A percentile compares a stretch with the other conserved stretches of the same genome.
Conservation (phyloP, 1,284 basidiomycete species). For the Microbotryomycetes sp. region DNA sequence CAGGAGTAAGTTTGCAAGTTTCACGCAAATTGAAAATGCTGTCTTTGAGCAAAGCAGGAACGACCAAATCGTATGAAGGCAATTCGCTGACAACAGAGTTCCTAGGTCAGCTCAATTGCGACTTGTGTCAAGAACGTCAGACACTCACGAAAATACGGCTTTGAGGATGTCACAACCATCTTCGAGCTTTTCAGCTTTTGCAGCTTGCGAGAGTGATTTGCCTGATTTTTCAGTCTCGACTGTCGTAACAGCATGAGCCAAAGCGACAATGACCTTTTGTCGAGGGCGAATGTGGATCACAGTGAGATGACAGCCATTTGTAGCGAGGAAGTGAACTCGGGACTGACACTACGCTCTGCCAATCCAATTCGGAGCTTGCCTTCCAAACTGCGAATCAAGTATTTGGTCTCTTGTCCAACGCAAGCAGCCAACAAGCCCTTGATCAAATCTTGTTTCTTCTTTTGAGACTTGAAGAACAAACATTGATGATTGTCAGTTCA, state of each 20-base stretch:
- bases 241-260: constrained; percentile 77
- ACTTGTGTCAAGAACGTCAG: neutral
- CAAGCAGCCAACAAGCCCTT: constrained; percentile 90
- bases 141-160: constrained; percentile 74
- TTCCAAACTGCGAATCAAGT: constrained; percentile 89
- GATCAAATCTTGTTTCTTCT: constrained; percentile 91
- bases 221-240: constrained; percentile 29
- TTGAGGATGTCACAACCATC: constrained; percentile 74
- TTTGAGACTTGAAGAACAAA: constrained; percentile 62
- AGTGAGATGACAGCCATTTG: neutral
- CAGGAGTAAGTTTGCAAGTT: constrained; percentile 85
- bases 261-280: constrained; percentile 59
- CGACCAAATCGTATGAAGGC: constrained; percentile 84
- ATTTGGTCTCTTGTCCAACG: constrained; percentile 85
- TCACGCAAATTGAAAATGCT: constrained; percentile 67
- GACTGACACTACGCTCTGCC: constrained; percentile 72
- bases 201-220: constrained; percentile 57
- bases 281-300: neutral
- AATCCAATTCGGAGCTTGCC: constrained; percentile 97
- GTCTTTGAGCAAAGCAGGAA: constrained; percentile 79
- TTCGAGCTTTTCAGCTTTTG: constrained; percentile 68
- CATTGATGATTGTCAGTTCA: no score
- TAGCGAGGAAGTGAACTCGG: constrained; percentile 24
- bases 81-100: constrained; percentile 60
- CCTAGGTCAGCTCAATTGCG: neutral